Conservation (phyloP, 1,284 basidiomycete species). For the Ganoderma lucidum region DNA sequence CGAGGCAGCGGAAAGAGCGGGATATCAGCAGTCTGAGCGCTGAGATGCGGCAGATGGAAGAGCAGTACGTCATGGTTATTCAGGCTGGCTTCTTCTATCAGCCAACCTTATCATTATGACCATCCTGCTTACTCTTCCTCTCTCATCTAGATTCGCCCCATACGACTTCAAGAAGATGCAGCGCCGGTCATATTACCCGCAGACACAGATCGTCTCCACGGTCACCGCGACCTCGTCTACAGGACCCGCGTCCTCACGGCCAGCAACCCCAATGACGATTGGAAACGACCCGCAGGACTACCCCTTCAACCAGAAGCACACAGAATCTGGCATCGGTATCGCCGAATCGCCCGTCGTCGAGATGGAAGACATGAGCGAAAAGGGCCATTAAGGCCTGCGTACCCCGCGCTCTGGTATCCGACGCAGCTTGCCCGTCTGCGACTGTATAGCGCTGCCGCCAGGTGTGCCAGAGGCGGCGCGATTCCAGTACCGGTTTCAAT, state of each 20-base stretch:
- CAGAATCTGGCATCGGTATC: constrained; percentile 38
- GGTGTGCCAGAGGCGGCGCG: not conserved
- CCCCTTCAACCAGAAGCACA: constrained; percentile 38
- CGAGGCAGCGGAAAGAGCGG: constrained; percentile 90
- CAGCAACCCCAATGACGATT: constrained; percentile 52
- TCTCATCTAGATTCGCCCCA: constrained; percentile 58
- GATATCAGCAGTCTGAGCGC: constrained; percentile 83
- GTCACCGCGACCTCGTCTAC: constrained; percentile 57
- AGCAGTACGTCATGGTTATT: constrained; percentile 73
- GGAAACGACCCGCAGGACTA: constrained; percentile 37
- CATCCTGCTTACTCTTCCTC: not conserved
- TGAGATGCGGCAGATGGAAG: constrained; percentile 98
- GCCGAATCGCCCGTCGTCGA: constrained; percentile 31
- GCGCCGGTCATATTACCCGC: constrained; percentile 83
- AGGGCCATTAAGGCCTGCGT: constrained; percentile 29
- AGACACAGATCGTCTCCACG: constrained; percentile 64
- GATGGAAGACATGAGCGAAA: constrained; percentile 38
- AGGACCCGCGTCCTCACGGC: constrained; percentile 51
- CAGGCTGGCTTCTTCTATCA: constrained; percentile 14
- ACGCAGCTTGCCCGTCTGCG: not conserved
- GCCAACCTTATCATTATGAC: constrained; percentile 8
- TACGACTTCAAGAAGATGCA: constrained; percentile 89
- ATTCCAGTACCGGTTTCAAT: constrained; percentile 7
- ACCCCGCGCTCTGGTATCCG: constrained; percentile 19
- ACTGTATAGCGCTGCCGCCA: not conserved